Percentiles rank a stretch among this genome's conserved stretches.
phyloP scores from a whole-genome alignment of 768 basidiomycete species.

The Boletus vermiculosoides region DNA sequence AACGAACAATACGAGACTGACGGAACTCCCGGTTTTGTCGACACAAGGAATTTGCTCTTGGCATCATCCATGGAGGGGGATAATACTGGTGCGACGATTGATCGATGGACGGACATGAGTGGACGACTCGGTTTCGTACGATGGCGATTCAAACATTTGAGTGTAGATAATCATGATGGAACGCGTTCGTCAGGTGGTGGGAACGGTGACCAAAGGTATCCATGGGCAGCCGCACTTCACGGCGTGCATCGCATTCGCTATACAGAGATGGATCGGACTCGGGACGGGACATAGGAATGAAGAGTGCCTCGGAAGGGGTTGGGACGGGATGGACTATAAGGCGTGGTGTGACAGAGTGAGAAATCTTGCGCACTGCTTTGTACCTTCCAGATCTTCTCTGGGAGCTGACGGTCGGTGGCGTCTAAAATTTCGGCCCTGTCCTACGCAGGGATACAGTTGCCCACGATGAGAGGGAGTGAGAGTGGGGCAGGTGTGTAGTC shows the following conservation, averaged over 20 bases:
- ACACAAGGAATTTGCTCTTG: background rate
- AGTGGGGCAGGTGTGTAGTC: background rate
- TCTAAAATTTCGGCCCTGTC: slow-evolving; percentile 48
- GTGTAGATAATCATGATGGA: background rate
- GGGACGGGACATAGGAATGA: background rate
- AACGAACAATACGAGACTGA: background rate
- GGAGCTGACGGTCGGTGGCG: background rate
- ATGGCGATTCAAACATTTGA: background rate
- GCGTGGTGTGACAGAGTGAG: too few relatives aligned
- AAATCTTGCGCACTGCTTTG: too few relatives aligned
- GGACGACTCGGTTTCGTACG: background rate
- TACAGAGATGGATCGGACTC: background rate
- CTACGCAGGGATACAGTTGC: slow-evolving; percentile 58
- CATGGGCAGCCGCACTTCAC: background rate
- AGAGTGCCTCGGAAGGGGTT: background rate
- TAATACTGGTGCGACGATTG: background rate
- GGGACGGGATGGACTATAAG: background rate
- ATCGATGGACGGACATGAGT: background rate
- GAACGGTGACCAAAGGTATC: background rate
- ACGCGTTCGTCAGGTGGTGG: background rate
- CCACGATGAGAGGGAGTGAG: slow-evolving; percentile 42
- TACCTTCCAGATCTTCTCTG: background rate
- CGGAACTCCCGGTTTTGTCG: background rate
- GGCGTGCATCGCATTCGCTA: background rate
- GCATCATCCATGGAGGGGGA: background rate